Conservation (phyloP, 257 asterid species). For the Schizonepeta tenuifolia region DNA sequence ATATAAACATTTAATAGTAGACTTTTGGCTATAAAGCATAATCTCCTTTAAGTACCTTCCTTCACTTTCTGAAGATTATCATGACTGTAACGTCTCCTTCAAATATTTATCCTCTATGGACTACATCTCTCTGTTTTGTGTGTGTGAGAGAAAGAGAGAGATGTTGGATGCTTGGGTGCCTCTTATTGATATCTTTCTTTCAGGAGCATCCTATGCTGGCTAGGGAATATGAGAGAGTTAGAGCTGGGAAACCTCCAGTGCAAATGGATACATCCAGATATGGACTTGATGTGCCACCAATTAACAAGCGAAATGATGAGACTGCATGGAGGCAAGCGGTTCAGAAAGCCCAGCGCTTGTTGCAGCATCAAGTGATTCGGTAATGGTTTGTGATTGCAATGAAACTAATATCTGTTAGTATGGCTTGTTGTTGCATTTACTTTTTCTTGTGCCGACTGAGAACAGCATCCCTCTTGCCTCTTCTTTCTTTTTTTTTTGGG, state of each 20-base stretch:
- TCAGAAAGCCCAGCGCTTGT: slow-evolving; percentile 84
- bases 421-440: slow-evolving; percentile 19
- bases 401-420: not conserved
- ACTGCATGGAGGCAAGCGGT: slow-evolving; percentile 87
- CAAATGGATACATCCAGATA: slow-evolving; percentile 88
- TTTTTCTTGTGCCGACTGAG: slow-evolving; percentile 1
- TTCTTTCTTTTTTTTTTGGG: not conserved
- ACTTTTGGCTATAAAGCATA: slow-evolving; percentile 1
- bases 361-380: slow-evolving; percentile 99
- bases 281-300: slow-evolving; percentile 79
- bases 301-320: slow-evolving; percentile 87
- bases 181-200: slow-evolving; percentile 21
- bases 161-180: not conserved
- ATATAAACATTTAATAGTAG: not conserved
- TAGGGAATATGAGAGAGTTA: slow-evolving; percentile 90
- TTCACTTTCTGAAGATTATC: slow-evolving; percentile 9
- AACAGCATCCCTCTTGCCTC: not conserved
- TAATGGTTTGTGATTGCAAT: slow-evolving; percentile 33
- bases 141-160: slow-evolving; percentile 1
- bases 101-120: slow-evolving; percentile 4
- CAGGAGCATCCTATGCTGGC: slow-evolving; percentile 99
- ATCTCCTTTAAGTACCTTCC: not conserved
- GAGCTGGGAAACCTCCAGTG: slow-evolving; percentile 95
- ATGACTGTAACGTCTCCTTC: slow-evolving; percentile 2
- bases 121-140: not conserved